Percentiles rank a stretch among this genome's conserved stretches.
These are phyloP conservation scores for Colletotrichum filicis DNA, from an alignment of 2,329 filamentous ascomycete genomes.

Conservation along the genomic window DNA sequence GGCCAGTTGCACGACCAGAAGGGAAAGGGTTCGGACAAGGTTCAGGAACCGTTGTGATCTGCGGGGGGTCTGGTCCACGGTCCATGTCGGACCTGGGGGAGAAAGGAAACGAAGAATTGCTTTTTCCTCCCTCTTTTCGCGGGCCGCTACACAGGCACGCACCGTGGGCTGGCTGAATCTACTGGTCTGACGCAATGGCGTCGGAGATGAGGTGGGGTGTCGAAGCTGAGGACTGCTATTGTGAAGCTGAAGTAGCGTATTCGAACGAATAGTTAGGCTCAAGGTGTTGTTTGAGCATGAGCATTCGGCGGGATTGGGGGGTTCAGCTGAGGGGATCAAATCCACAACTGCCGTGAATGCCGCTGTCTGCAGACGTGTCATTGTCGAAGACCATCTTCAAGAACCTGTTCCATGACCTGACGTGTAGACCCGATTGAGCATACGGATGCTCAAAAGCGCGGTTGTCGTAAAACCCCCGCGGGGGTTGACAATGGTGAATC, in stretches of 20 bases:
- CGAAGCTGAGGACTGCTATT: neutral
- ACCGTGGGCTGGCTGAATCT: neutral
- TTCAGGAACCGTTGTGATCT: slow-evolving; percentile 29
- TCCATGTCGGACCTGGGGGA: neutral
- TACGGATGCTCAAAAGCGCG: neutral
- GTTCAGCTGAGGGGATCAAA: neutral
- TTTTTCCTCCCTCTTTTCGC: neutral
- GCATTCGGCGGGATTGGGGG: neutral
- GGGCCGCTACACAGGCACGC: neutral
- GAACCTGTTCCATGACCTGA: neutral
- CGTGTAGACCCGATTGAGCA: neutral
- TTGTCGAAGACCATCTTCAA: neutral
- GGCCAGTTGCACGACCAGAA: slow-evolving; percentile 8
- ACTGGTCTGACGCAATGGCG: slow-evolving; percentile 27
- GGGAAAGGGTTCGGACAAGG: slow-evolving; percentile 27
- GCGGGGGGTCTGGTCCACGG: slow-evolving; percentile 10
- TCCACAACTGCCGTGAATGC: neutral
- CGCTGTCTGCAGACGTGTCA: slow-evolving; percentile 12
- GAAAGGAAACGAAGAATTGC: neutral
- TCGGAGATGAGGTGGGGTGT: neutral
- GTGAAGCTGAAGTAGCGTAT: neutral
- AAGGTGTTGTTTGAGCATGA: neutral
- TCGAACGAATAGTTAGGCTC: neutral
- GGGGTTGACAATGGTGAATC: neutral
- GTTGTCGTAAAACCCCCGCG: neutral